Conservation (phyloP, 345 rosid species). For the Salix suchowensis region DNA sequence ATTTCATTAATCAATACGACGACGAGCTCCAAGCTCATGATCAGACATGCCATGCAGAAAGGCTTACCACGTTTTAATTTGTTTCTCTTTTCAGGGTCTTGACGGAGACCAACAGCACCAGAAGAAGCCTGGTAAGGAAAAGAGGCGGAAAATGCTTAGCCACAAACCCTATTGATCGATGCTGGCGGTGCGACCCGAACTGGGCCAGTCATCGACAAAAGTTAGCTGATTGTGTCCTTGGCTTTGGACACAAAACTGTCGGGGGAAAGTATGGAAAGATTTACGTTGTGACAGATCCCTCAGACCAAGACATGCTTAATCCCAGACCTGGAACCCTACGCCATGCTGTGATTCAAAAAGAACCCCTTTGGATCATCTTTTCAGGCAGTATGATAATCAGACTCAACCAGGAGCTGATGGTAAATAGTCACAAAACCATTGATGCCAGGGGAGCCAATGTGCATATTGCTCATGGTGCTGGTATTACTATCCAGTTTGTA, state of each 20-base stretch:
- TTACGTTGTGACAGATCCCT: conserved; percentile 57
- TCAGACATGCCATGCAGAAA: not conserved
- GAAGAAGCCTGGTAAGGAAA: conserved; percentile 34
- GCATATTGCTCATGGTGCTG: conserved; percentile 59
- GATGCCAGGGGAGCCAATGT: conserved; percentile 68
- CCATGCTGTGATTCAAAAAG: conserved; percentile 55
- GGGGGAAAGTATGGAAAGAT: conserved; percentile 59
- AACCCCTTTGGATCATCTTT: conserved; percentile 78
- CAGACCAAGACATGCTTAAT: conserved; percentile 52
- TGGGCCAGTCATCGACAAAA: conserved; percentile 57
- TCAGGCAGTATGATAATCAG: conserved; percentile 52
- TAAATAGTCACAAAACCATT: conserved; percentile 65
- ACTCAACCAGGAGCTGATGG: conserved; percentile 58
- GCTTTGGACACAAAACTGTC: conserved; percentile 55
- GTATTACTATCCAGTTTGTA: conserved; percentile 53
- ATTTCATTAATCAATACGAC: not conserved
- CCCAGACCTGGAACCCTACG: conserved; percentile 76
- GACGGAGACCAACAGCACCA: conserved; percentile 34
- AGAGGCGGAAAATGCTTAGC: conserved; percentile 40
- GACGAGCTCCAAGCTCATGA: not conserved
- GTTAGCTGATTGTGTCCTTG: conserved; percentile 54
- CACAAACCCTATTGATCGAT: conserved; percentile 75
- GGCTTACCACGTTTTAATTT: not conserved
- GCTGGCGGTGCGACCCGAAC: conserved; percentile 70
- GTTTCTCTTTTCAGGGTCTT: conserved; percentile 18